Percentiles rank a stretch among this genome's conserved stretches.
Evolutionary conservation across 2,329 filamentous ascomycete genomes (phyloP).

Genomic region (Pseudogymnoascus sp.): DNA sequence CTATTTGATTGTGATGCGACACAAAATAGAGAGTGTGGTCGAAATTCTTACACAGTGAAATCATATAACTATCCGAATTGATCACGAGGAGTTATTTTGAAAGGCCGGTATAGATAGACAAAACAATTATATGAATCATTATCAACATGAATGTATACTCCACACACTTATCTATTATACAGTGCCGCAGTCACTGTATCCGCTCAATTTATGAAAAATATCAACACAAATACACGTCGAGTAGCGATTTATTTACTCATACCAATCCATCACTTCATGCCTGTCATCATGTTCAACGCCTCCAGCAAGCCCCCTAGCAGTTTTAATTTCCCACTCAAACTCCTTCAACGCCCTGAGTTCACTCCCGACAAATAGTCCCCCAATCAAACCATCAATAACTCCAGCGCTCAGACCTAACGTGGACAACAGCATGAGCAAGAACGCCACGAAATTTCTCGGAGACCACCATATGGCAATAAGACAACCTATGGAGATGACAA

Average conservation of each 20-base stretch:
- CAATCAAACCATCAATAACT: conserved; percentile 75
- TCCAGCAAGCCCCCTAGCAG: conserved; percentile 41
- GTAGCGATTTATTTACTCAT: background rate
- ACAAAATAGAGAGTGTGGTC: background rate
- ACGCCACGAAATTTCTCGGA: conserved; percentile 65
- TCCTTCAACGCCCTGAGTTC: conserved; percentile 78
- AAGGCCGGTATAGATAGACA: background rate
- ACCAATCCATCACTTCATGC: conserved; percentile 28
- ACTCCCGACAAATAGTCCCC: conserved; percentile 74
- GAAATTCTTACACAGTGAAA: background rate
- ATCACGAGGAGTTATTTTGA: background rate
- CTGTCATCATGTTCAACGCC: conserved; percentile 22
- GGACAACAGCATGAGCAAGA: conserved; percentile 70
- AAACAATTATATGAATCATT: background rate
- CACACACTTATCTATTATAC: background rate
- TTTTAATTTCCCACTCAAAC: conserved; percentile 86
- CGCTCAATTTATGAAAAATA: background rate
- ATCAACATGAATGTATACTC: background rate
- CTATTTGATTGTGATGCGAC: background rate
- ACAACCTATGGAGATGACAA: conserved; percentile 62
- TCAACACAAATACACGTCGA: background rate
- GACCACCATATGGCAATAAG: conserved; percentile 81
- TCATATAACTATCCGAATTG: background rate
- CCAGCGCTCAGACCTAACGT: conserved; percentile 70
- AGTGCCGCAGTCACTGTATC: background rate